These are phyloP conservation scores for Phaffia australis DNA, from an alignment of 768 basidiomycete species.

Conservation along the genomic window DNA sequence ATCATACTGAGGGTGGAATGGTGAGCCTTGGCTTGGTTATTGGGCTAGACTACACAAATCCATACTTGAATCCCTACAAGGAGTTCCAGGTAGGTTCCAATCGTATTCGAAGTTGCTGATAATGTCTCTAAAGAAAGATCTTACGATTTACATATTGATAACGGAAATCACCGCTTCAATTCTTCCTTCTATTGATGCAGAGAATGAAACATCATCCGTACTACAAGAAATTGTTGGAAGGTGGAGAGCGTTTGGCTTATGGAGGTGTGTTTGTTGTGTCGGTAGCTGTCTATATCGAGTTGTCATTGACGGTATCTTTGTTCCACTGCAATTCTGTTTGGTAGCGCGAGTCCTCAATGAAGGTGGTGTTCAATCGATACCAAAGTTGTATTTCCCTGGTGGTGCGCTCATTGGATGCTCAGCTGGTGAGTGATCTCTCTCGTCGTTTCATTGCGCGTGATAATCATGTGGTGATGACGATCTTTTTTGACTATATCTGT, in stretches of 20 bases:
- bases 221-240: constrained; percentile 67
- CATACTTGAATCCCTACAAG: constrained; percentile 78
- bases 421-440: constrained; percentile 40
- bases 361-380: constrained; percentile 85
- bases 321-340: not conserved
- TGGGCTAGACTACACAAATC: constrained; percentile 89
- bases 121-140: not conserved
- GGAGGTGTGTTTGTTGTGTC: constrained; percentile 39
- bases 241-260: constrained; percentile 72
- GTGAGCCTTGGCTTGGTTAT: constrained; percentile 85
- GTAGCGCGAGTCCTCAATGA: constrained; percentile 73
- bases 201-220: constrained; percentile 96
- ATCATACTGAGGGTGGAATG: constrained; percentile 87
- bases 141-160: not conserved
- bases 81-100: constrained; percentile 69
- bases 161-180: not conserved
- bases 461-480: too few relatives aligned
- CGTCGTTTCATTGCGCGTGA: not conserved
- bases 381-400: constrained; percentile 77
- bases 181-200: constrained; percentile 35
- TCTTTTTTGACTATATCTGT: not conserved
- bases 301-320: not conserved
- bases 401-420: constrained; percentile 91
- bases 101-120: not conserved
- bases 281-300: not conserved